Base-by-base conservation (phyloP, 108 stramenopile genomes). In the Thalassiosira profunda region DNA sequence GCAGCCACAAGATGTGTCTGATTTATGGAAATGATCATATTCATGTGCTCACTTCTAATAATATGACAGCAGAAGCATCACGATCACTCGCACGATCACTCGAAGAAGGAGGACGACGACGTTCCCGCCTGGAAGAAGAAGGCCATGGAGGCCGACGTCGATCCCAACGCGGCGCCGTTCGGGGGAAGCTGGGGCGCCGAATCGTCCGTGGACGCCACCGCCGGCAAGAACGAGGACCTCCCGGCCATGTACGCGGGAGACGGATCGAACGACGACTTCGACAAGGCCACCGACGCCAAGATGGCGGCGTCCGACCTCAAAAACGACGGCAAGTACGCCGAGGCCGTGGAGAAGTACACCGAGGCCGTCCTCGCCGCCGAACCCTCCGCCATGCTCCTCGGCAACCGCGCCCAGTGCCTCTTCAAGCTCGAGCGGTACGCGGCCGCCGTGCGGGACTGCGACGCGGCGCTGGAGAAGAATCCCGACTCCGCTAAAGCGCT, bases 401-500 rank as follows among this genome's bases (percentile, higher is more conserved):
- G 87, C 56, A 94, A 93, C 67, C 87, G 95, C n/a, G 92, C 91
- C 36, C 78, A 87, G 40, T 75, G 52, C 24, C 68, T 96, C 8
- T 76, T 90, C 51, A 63, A 82, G 51, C 46, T 94, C 52, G 79
- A 76, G 4, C 73, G 82, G 12, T 82, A 83, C 53, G 18, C 63
- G 31, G 91, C 84, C 11, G 89, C 92, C 35, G 74, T 82, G 49
- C 59, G 73, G 0, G 95, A 96, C 67, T 96, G 95, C 63, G 74
- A 86, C 41, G 72, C 43, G 9, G 95, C 95, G 0, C 63, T 96
- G 58, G 49, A 74, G 33, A 69, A 70, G 11, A 96, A 96, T 75
- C 95, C 95, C 14, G 95, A 96, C 58, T 90, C 88, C 9, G 91
- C 89, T 56, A 92, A 92, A 74, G 87, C 89, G 8, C 52, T 96